A percentile compares a stretch with the other conserved stretches of the same genome.
phyloP scores from a whole-genome alignment of 1,139 yeast species.

The Candida sanyaensis region DNA sequence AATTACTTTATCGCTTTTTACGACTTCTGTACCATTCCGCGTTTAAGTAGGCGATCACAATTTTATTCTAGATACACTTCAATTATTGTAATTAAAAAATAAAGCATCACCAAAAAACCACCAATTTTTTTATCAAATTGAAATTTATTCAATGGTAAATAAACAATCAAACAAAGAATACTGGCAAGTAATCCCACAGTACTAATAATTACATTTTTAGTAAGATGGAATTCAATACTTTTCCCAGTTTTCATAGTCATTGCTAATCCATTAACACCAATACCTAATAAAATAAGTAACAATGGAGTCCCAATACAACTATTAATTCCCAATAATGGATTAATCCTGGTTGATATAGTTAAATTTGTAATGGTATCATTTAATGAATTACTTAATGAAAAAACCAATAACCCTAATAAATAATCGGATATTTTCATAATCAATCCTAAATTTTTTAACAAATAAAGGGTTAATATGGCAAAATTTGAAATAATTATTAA shows the following conservation, averaged over 20 bases:
- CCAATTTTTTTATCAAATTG: conserved; percentile 35
- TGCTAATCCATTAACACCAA: conserved; percentile 39
- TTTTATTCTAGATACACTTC: conserved; percentile 20
- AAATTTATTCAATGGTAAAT: conserved; percentile 39
- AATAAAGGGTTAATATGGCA: conserved; percentile 28
- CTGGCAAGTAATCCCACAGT: conserved; percentile 28
- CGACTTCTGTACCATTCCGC: too few relatives aligned
- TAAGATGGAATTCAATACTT: conserved; percentile 26
- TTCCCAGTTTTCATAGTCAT: conserved; percentile 11
- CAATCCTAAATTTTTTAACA: conserved; percentile 40
- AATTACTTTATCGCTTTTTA: too few relatives aligned
- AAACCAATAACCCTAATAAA: conserved; percentile 40
- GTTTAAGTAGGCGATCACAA: too few relatives aligned
- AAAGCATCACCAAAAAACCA: conserved; percentile 20
- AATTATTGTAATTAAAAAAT: conserved; percentile 20
- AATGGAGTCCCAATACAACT: conserved; percentile 48
- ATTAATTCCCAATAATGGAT: conserved; percentile 41
- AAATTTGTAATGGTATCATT: conserved; percentile 45
- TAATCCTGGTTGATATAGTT: conserved; percentile 34
- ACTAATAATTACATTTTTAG: conserved; percentile 26
- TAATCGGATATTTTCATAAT: conserved; percentile 41
- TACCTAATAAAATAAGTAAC: conserved; percentile 37
- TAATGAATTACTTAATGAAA: conserved; percentile 41
- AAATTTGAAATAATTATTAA: conserved; percentile 30
- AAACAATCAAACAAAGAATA: conserved; percentile 24